phyloP scores from a whole-genome alignment of 176 grass and related monocot genomes.

The Carex pumila region DNA sequence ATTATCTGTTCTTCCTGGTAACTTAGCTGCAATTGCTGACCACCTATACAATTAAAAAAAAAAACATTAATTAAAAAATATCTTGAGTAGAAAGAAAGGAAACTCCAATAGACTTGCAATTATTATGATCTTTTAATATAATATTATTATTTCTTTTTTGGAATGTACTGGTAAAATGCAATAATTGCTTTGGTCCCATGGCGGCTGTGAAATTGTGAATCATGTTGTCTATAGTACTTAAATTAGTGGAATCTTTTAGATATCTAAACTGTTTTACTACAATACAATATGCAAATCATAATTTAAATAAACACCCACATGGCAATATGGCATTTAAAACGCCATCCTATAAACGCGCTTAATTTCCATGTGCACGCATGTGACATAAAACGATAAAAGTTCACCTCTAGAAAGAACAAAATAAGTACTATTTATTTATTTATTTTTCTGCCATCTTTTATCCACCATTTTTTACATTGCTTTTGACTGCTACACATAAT shows the following conservation, averaged over 20 bases:
- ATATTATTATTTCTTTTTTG: neutral
- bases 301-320: neutral
- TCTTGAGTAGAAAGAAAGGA: neutral
- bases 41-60: conserved; percentile 31
- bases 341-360: neutral
- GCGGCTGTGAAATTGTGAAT: neutral
- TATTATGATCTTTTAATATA: neutral
- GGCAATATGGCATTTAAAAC: neutral
- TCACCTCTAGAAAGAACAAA: neutral
- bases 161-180: neutral
- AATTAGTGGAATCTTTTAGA: conserved; percentile 4
- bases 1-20: conserved; percentile 79
- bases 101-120: neutral
- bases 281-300: neutral
- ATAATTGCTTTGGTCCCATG: neutral
- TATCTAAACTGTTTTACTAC: no score
- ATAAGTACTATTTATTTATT: neutral
- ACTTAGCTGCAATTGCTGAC: conserved; percentile 71
- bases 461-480: neutral
- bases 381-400: conserved; percentile 10
- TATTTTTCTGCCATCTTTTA: neutral
- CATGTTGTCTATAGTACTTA: neutral
- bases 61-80: conserved; percentile 14
- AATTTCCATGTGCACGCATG: conserved; percentile 11
- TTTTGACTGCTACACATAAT: neutral